phyloP scores from a whole-genome alignment of 2,329 filamentous ascomycete genomes.

The Fusarium protoensiforme region DNA sequence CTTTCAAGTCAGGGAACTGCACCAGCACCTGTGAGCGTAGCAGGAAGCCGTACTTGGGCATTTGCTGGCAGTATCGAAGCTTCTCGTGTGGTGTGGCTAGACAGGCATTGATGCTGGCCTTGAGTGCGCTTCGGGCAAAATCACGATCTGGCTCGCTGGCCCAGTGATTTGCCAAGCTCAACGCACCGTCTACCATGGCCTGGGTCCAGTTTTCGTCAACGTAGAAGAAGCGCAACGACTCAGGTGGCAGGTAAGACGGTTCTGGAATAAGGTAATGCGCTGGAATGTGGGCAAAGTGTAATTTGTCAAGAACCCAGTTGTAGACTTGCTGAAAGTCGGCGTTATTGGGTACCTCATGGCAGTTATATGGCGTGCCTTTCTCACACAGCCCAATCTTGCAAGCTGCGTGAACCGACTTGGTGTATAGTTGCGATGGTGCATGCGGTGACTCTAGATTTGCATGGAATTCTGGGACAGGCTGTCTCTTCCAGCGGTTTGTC shows the following conservation, averaged over 20 bases:
- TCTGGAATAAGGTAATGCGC: conserved; percentile 52
- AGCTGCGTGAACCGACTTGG: background rate
- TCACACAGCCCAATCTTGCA: background rate
- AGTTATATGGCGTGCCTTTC: background rate
- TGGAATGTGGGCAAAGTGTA: conserved; percentile 50
- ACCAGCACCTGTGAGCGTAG: conserved; percentile 28
- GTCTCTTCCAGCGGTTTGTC: background rate
- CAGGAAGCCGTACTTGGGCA: conserved; percentile 48
- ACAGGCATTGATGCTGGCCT: conserved; percentile 32
- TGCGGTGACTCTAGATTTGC: background rate
- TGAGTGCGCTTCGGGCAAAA: conserved; percentile 31
- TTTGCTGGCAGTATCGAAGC: conserved; percentile 34
- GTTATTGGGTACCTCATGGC: conserved; percentile 43
- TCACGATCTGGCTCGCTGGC: conserved; percentile 14
- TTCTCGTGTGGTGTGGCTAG: conserved; percentile 17
- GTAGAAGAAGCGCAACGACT: conserved; percentile 52
- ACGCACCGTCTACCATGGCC: conserved; percentile 52
- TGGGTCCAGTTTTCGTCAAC: conserved; percentile 53
- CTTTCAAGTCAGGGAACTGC: background rate
- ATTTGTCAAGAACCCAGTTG: conserved; percentile 48
- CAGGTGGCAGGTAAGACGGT: conserved; percentile 43
- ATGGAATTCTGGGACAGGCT: background rate
- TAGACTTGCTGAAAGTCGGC: conserved; percentile 51
- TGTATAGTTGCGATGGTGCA: background rate
- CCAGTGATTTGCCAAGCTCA: conserved; percentile 49